Evolutionary conservation across 306 rosid species (phyloP).

Genomic region (Spatholobus suberectus): DNA sequence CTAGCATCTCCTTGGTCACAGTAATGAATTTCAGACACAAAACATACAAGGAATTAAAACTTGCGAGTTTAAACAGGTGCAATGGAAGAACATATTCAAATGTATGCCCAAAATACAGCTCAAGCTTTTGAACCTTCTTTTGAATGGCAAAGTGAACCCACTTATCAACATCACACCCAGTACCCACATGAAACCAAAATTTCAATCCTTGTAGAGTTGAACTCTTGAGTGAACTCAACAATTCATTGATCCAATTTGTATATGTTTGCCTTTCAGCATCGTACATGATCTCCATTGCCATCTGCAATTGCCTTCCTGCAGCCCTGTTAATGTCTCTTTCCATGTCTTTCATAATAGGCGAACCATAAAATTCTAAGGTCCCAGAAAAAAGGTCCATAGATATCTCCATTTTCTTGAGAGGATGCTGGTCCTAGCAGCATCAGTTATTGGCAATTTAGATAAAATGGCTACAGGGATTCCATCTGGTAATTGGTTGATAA

Average conservation of each 20-base stretch:
- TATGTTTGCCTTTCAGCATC: constrained; percentile 49
- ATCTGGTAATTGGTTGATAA: constrained; percentile 48
- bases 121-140: constrained; percentile 49
- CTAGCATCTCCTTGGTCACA: constrained; percentile 39
- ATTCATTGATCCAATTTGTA: constrained; percentile 45
- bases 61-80: constrained; percentile 10
- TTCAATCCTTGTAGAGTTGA: constrained; percentile 41
- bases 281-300: constrained; percentile 49
- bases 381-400: constrained; percentile 44
- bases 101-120: constrained; percentile 41
- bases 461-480: constrained; percentile 44
- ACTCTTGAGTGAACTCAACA: constrained; percentile 37
- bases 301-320: constrained; percentile 30
- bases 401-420: constrained; percentile 51
- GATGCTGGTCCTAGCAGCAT: constrained; percentile 49
- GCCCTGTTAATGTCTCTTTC: constrained; percentile 20
- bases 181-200: constrained; percentile 47
- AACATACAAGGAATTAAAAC: constrained; percentile 37
- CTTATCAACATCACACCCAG: constrained; percentile 29
- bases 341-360: constrained; percentile 47
- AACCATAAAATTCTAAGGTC: constrained; percentile 44
- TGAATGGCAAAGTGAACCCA: constrained; percentile 46
- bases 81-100: constrained; percentile 49
- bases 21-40: constrained; percentile 40
- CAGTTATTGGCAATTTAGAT: constrained; percentile 43